phyloP scores from a whole-genome alignment of 768 basidiomycete species.

The Rickenella mellea region DNA sequence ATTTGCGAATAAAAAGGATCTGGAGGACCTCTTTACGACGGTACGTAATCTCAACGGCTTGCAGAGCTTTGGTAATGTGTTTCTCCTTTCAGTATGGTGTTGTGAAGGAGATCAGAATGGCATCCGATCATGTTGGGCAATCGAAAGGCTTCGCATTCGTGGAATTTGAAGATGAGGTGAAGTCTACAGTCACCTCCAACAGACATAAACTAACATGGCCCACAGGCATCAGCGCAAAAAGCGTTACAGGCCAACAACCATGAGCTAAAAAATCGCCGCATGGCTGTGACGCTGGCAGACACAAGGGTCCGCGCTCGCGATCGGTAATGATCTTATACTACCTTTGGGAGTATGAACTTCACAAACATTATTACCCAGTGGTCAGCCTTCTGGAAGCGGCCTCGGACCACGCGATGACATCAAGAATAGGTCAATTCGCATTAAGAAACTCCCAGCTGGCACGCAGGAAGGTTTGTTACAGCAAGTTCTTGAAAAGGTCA shows the following conservation, averaged over 20 bases:
- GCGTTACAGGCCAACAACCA: conserved; percentile 77
- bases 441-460: conserved; percentile 62
- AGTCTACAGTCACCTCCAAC: conserved; percentile 9
- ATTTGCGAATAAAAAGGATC: conserved; percentile 66
- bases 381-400: conserved; percentile 42
- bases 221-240: conserved; percentile 56
- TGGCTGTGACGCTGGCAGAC: conserved; percentile 83
- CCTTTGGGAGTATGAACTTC: background rate
- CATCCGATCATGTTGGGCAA: conserved; percentile 57
- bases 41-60: conserved; percentile 31
- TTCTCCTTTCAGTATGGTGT: conserved; percentile 54
- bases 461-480: conserved; percentile 90
- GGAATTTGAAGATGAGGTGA: conserved; percentile 79
- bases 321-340: conserved; percentile 28
- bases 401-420: conserved; percentile 45
- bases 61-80: conserved; percentile 3
- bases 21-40: conserved; percentile 68
- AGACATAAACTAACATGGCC: background rate
- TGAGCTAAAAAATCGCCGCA: conserved; percentile 83
- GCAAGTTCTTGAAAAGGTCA: conserved; percentile 76
- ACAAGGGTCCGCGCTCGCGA: conserved; percentile 47
- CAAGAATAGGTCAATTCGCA: conserved; percentile 62
- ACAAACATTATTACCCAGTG: conserved; percentile 18
- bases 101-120: conserved; percentile 75
- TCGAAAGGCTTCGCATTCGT: conserved; percentile 87